Evolutionary conservation across 1,284 basidiomycete genomes (phyloP), one percentile per base, ranked within the genome.

Genomic region (Phylloporus gajari): DNA sequence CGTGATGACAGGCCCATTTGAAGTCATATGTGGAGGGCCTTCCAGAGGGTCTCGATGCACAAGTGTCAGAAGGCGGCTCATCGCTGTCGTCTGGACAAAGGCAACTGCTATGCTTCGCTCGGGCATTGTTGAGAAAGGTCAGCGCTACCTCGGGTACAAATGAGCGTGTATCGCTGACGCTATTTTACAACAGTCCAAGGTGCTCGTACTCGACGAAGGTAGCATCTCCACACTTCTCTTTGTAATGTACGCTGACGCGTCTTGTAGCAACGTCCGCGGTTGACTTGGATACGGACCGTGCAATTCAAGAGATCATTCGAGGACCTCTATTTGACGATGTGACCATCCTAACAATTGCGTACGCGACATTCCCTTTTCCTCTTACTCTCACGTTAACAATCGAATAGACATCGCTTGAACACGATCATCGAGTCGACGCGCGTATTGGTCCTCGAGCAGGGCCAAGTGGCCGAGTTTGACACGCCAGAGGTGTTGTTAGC

Each of bases 191-290:
- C 71, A 91, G 88, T 91, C 94, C 19, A 96, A 93, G 83, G 93
- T 98, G 56, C 86, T 98, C 3, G 94, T 98, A 3, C 87, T 98
- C 25, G 97, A 98, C 80, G 96, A 98, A 89, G 94, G 93, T 89
- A 78, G 77, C 77, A 2, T 30, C 23, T n/a, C 27, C 4, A 0
- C 15, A 25, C 21, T 23, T 6, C 19, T 38, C 48, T 51, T 51
- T 11, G 11, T 32, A 32, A 13, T 48, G 25, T 53, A 4, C 15
- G 7, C 32, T 72, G 23, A 72, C 15, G 3, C 19, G 3, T 38
- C 76, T 32, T 2, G 32, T 11, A 92, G 93, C 93, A 2, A 94
- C 93, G 17, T 93, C 91, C 32, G 93, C 93, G 23, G 95, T 98
- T 69, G 96, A 97, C 80, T 86, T 97, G 53, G 95, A 97, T 80